These are phyloP conservation scores for Bonia amplexicaulis DNA, from an alignment of 176 grass and related monocot genomes.

Conservation along the genomic window DNA sequence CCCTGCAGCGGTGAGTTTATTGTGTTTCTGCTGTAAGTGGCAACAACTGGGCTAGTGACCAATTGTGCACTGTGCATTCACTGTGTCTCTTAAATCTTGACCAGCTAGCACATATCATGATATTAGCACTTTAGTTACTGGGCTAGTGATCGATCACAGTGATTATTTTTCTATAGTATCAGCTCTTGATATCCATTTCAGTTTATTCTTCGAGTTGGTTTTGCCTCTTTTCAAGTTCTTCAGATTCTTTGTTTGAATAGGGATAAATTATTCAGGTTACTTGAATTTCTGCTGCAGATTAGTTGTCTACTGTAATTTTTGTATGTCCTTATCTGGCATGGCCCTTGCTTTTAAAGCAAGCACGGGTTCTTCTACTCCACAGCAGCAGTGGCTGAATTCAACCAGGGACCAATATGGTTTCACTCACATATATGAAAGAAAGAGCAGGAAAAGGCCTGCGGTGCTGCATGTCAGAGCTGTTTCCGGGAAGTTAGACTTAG, in stretches of 20 bases:
- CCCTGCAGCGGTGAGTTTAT: neutral
- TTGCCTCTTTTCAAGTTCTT: neutral
- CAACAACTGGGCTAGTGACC: neutral
- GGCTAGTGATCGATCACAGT: neutral
- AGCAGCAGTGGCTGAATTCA: neutral
- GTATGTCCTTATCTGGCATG: constrained; percentile 35
- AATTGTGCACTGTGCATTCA: neutral
- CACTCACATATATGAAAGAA: constrained; percentile 32
- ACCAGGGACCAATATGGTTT: constrained; percentile 30
- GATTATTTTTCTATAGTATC: neutral
- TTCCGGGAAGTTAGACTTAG: constrained; percentile 41
- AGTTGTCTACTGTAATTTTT: neutral
- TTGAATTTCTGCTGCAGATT: constrained; percentile 22
- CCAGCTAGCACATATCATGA: neutral
- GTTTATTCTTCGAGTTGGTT: neutral
- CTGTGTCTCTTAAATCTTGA: neutral
- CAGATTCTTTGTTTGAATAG: neutral
- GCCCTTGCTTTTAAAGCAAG: constrained; percentile 40
- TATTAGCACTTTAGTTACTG: neutral
- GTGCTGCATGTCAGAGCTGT: constrained; percentile 25
- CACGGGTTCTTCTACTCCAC: neutral
- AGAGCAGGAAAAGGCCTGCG: constrained; percentile 11
- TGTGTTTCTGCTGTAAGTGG: neutral
- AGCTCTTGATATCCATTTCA: neutral
- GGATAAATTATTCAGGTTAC: neutral